Base-by-base conservation (phyloP, 2,329 filamentous ascomycete species). In the Fusarium pseudocircinatum region DNA sequence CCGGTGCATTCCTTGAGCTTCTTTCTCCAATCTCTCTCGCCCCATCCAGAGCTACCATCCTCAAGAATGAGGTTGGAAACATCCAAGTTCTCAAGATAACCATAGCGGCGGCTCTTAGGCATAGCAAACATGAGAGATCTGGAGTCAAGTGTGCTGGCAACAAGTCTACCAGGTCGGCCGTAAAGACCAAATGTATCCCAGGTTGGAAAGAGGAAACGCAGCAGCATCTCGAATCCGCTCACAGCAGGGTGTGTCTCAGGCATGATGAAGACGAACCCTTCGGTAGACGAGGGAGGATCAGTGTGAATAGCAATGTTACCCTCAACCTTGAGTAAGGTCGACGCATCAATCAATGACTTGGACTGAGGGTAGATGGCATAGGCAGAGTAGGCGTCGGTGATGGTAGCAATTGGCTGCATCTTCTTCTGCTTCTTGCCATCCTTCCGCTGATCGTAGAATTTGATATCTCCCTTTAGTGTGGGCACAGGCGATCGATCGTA, bases 201-300 rank as follows among this genome's bases (percentile, higher is more conserved):
- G 0, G 95, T 94, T 0, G 96, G 96, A 80, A 99, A 97, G 18
- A 99, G 86, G 84, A 94, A 98, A 50, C 94, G 90, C 39, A 99
- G 86, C 87, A 99, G 92, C 87, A 97, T 98, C 82, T 98, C 96
- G 76, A 98, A 97, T 0, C 96, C 96, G 61, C 91, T 93, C 18
- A 99, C 93, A 24, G 94, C 95, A n/a, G 96, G 92, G 78, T 94
- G 94, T 3, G 93, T 90, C 81, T 99, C 96, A 8, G 96, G 96
- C 95, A 99, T 98, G 75, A 98, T 92, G 79, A 99, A 99, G 9
- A 99, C 94, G 77, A 98, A 98, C 0, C 96, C 96, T 80, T 99
- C 96, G 0, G 93, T 93, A 6, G 91, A 90, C 0, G 92, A 92
- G 30, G 94, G 91, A 14, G 93, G 91, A 18, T 91, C 89, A 1